Conservation (phyloP, 2,329 filamentous ascomycete species). For the Colletotrichum spaethianum region DNA sequence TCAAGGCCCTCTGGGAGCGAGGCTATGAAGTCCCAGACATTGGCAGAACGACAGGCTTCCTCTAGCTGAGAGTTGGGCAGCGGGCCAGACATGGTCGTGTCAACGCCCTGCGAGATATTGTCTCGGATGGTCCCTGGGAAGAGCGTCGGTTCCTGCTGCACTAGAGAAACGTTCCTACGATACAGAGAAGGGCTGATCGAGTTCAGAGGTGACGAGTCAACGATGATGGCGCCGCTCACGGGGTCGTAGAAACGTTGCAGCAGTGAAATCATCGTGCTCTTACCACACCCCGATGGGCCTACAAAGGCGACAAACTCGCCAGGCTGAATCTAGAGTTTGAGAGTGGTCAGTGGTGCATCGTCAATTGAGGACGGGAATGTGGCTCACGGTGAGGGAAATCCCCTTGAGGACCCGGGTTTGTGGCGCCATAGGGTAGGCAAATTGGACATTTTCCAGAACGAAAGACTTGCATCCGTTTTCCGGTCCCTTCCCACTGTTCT, state of each 20-base stretch:
- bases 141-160: conserved; percentile 32
- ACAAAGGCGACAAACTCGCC: conserved; percentile 68
- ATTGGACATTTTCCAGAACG: background rate
- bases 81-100: background rate
- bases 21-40: conserved; percentile 69
- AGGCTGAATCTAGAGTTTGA: conserved; percentile 59
- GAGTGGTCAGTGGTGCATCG: conserved; percentile 66
- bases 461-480: background rate
- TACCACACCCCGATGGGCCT: conserved; percentile 69
- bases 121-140: conserved; percentile 64
- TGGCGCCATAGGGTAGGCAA: conserved; percentile 54
- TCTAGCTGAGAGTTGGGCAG: conserved; percentile 56
- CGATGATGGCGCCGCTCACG: conserved; percentile 3
- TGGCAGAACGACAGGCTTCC: conserved; percentile 67
- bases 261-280: conserved; percentile 71
- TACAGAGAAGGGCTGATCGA: conserved; percentile 1
- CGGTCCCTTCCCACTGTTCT: background rate
- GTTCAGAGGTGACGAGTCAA: conserved; percentile 47
- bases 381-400: background rate
- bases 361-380: background rate
- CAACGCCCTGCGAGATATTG: conserved; percentile 66
- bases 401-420: background rate
- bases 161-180: conserved; percentile 10
- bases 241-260: conserved; percentile 59
- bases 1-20: conserved; percentile 69